A percentile compares a stretch with the other conserved stretches of the same genome.
phyloP scores from a whole-genome alignment of 305 asterid genomes.

The Rubia peregrina region DNA sequence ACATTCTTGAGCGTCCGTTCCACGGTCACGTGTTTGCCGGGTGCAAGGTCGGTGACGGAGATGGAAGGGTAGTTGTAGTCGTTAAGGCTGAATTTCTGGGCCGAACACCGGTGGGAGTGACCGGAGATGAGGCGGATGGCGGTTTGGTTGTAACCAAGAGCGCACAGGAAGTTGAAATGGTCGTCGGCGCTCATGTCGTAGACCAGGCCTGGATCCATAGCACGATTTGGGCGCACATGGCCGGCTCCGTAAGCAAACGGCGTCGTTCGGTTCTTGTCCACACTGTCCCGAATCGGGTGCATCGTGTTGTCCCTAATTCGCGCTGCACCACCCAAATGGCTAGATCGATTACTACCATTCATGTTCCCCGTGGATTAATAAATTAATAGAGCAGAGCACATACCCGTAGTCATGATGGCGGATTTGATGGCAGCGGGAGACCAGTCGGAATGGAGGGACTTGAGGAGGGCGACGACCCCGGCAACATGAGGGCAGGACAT shows the following conservation, averaged over 20 bases:
- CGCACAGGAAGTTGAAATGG: conserved; percentile 57
- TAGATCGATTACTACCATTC: too few species aligned
- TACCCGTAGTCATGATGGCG: conserved; percentile 63
- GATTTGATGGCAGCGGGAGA: conserved; percentile 68
- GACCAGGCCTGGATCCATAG: conserved; percentile 67
- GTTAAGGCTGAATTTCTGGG: conserved; percentile 19
- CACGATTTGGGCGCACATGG: conserved; percentile 55
- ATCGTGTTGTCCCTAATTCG: conserved; percentile 44
- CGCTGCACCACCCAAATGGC: conserved; percentile 7
- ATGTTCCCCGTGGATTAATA: too few species aligned
- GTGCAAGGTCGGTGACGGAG: conserved; percentile 19
- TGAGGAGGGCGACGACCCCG: conserved; percentile 59
- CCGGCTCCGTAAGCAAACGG: conserved; percentile 57
- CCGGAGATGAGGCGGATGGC: conserved; percentile 12
- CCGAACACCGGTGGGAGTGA: conserved; percentile 32
- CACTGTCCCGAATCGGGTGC: conserved; percentile 26
- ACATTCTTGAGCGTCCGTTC: conserved; percentile 52
- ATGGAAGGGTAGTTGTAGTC: conserved; percentile 70
- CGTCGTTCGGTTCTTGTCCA: conserved; percentile 16
- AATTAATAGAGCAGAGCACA: too few species aligned
- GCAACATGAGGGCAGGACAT: conserved; percentile 86
- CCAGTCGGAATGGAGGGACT: conserved; percentile 58
- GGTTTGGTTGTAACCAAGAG: conserved; percentile 42
- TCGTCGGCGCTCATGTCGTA: conserved; percentile 49
- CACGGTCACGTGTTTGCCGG: conserved; percentile 18